Base-by-base conservation (phyloP, 441 rosid species). In the Rhodomyrtus psidioides region DNA sequence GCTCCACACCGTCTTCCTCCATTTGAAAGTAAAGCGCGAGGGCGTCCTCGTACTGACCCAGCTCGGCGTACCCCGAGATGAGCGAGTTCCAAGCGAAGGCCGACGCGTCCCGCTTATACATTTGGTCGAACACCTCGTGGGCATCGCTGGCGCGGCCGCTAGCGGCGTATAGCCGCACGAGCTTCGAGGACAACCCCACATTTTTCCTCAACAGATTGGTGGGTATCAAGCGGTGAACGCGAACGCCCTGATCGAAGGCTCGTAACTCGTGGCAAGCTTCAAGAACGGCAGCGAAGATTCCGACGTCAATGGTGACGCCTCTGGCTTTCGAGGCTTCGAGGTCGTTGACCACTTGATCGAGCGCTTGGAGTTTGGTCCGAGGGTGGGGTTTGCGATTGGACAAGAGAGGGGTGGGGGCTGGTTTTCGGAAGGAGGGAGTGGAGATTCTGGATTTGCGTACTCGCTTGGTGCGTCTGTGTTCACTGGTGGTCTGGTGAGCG, bases 61-160 rank as follows among this genome's bases (percentile, higher is more conserved):
- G 82, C 86, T 92, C 95, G 6, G 94, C 90, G 79, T 97, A 95
- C 30, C 98, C 98, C 0, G 97, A 92, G 57, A 97, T 93, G 55
- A 95, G 95, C 81, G 99, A 95, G 86, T 97, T 97, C 98, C 99
- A 97, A 7, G 96, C 91, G 86, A 97, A 97, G n/a, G 99, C 93
- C 2, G 92, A 93, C 3, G 87, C 86, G 2, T 89, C 86, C 82
- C 96, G 87, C 46, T 81, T 93, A 57, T 91, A 28, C 98, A 95
- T 97, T 91, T 92, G 87, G 87, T 97, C 98, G 85, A 97, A 95
- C 94, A 95, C n/a, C 74, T 94, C 90, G 86, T 95, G 98, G 26
- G 99, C 98, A 27, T 86, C 87, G 4, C 93, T 92, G 9, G 94
- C 87, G n/a, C n/a, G 85, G 51, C 98, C 97, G n/a, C 84, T 82